Conservation (phyloP, 768 basidiomycete genomes). For the Pleurotus ostreatus region DNA sequence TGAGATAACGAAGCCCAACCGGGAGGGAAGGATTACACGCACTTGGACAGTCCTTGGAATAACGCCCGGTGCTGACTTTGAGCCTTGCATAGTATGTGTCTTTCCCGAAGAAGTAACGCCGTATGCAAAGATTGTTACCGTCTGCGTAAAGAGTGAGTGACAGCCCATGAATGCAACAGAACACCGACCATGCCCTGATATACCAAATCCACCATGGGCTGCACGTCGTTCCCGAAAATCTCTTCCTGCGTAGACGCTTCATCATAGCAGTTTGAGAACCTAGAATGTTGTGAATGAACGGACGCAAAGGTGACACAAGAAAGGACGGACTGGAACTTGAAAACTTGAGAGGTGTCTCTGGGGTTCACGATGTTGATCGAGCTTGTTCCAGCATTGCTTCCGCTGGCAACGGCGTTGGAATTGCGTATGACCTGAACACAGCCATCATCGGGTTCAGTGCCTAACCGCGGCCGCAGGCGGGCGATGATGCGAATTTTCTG, state of each 20-base stretch:
- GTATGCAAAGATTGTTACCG: conserved; percentile 85
- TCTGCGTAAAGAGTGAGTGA: conserved; percentile 36
- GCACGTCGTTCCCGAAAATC: conserved; percentile 73
- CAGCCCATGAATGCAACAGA: background rate
- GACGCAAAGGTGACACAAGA: background rate
- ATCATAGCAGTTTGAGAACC: conserved; percentile 76
- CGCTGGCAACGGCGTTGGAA: conserved; percentile 15
- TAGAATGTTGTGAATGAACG: conserved; percentile 20
- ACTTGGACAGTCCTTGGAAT: conserved; percentile 81
- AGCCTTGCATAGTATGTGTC: conserved; percentile 92
- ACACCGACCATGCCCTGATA: conserved; percentile 62
- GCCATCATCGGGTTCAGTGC: conserved; percentile 59
- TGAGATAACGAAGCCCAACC: too few relatives aligned
- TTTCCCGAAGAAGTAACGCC: conserved; percentile 91
- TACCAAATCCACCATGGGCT: conserved; percentile 74
- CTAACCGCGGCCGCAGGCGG: conserved; percentile 63
- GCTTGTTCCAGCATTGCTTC: conserved; percentile 11
- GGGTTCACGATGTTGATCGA: conserved; percentile 69
- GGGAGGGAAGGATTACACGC: conserved; percentile 13
- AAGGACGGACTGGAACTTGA: conserved; percentile 68
- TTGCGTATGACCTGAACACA: conserved; percentile 46
- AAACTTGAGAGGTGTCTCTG: conserved; percentile 62
- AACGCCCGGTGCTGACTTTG: conserved; percentile 67
- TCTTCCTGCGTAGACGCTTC: conserved; percentile 67
- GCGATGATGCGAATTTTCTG: conserved; percentile 71